Evolutionary conservation across 2,329 filamentous ascomycete genomes (phyloP), one percentile per base, ranked within the genome.

Genomic region (Alternaria solani): DNA sequence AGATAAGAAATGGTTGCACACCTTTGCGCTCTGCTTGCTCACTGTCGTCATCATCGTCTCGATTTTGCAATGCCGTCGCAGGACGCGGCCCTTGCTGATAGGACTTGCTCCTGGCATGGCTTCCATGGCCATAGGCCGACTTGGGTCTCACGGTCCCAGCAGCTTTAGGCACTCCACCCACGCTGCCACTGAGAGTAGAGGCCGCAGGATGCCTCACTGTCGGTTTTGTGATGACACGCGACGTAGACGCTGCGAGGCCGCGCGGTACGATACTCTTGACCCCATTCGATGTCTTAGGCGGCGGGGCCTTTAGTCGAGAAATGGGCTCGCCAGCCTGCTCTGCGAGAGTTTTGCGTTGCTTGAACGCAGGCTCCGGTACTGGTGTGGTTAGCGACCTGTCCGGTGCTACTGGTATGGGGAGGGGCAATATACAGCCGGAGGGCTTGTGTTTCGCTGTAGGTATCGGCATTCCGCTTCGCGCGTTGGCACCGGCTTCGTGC

Each of bases 131-230:
- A 55, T 75, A 86, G 79, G 36, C 87, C 81, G 7, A 85, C 83
- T 62, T 82, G 55, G 86, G 84, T 30, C 75, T 82, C 43, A 47
- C 32, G 78, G 60, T 79, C 69, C 80, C 77, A 23, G 43, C 58
- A 14, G 85, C 81, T 64, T 87, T 84, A 18, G 76, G 67, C 14
- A 81, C 83, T 12, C 84, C 82, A 1, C 88, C 87, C 28, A 88
- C 75, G 68, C 73, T 75, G 62, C 83, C 86, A 14, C 85, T 82
- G 63, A 88, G 88, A 62, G 81, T 82, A 63, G 79, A 55, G 8
- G 83, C 54, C 80, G 79, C 49, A 80, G 79, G 48, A 76, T 78
- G 68, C 79, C 77, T 71, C 80, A 79, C 62, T 55, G 83, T 80
- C 34, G 80, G 76, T 57, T 74, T 75, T 56, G 78, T 77, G 57